Percentiles rank a stretch among this genome's conserved stretches.
Evolutionary conservation across 768 basidiomycete genomes (phyloP).

Genomic region (Coprinellus micaceus): DNA sequence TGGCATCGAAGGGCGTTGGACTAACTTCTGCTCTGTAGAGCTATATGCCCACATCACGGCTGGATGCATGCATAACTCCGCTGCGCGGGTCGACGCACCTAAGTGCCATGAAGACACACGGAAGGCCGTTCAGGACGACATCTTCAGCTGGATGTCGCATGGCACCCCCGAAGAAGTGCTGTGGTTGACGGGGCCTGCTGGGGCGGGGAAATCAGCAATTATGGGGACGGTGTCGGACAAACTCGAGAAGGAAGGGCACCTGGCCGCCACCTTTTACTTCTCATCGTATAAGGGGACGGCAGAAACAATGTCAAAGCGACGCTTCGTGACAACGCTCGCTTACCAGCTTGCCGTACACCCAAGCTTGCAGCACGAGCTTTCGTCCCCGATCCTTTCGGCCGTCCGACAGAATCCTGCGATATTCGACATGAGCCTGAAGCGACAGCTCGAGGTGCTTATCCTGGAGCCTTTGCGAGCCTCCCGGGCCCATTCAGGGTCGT

Average conservation of each 20-base stretch:
- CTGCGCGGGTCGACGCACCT: not conserved
- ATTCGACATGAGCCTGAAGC: not conserved
- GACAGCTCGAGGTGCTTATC: not conserved
- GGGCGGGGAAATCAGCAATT: constrained; percentile 1
- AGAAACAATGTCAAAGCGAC: not conserved
- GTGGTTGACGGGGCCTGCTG: constrained; percentile 4
- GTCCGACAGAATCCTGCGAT: not conserved
- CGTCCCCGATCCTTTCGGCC: not conserved
- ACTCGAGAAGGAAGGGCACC: not conserved
- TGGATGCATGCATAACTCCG: not conserved
- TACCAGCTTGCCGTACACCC: not conserved
- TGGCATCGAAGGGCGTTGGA: no score
- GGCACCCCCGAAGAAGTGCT: not conserved
- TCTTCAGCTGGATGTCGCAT: not conserved
- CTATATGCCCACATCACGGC: not conserved
- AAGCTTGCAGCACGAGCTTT: not conserved
- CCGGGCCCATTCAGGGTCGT: no score
- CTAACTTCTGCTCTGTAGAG: no score
- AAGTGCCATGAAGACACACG: not conserved
- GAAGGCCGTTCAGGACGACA: not conserved
- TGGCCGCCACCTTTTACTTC: constrained; percentile 5
- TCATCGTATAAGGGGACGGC: not conserved
- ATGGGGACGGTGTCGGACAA: not conserved
- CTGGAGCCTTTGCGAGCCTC: not conserved
- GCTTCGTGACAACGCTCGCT: not conserved